Evolutionary conservation across 495 filamentous ascomycete species (phyloP), one percentile per base, ranked within the genome.

Genomic region (Hypomontagnella submonticulosa): DNA sequence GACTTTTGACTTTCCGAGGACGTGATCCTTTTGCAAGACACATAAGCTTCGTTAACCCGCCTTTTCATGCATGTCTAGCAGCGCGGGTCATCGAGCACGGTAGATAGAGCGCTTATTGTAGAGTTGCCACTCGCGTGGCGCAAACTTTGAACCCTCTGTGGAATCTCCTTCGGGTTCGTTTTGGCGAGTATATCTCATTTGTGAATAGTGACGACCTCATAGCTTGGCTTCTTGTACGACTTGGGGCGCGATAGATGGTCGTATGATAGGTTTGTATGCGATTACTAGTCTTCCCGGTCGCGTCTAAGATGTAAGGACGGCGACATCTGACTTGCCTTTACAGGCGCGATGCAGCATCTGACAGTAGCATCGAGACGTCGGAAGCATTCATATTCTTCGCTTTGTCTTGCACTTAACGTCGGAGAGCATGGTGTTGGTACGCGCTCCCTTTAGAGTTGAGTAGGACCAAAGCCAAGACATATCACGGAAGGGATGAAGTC

Each of bases 401-500:
- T 8, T 6, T 11, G n/a, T 44, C 38, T 44, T 12, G 50, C 15
- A 40, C 20, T 23, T 11, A 20, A 16, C 8, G n/a, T 23, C 13
- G 9, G n/a, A 37, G 18, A 27, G 6, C 6, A 27, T 15, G 9
- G 36, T 4, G 6, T 52, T 11, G 8, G 16, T 15, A 23, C 6
- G 12, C n/a, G 18, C 18, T 33, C 36, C 18, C 7, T 13, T 8
- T 7, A n/a, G 18, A 5, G 43, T 11, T 9, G 12, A 44, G n/a
- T 8, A 32, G 23, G 9, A 1, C 11, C 13, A 8, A 23, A 7
- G 2, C 20, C 33, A 12, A 23, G 16, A 20, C 12, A 43, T 27
- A 16, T 52, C 30, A 32, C 13, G 10, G 52, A 10, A 47, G 34
- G 15, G 23, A 38, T 55, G 55, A 66, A 18, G 62, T 66, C 55